These are phyloP conservation scores for Pyrenophora seminiperda DNA, from an alignment of 2,329 filamentous ascomycete genomes.

Conservation along the genomic window DNA sequence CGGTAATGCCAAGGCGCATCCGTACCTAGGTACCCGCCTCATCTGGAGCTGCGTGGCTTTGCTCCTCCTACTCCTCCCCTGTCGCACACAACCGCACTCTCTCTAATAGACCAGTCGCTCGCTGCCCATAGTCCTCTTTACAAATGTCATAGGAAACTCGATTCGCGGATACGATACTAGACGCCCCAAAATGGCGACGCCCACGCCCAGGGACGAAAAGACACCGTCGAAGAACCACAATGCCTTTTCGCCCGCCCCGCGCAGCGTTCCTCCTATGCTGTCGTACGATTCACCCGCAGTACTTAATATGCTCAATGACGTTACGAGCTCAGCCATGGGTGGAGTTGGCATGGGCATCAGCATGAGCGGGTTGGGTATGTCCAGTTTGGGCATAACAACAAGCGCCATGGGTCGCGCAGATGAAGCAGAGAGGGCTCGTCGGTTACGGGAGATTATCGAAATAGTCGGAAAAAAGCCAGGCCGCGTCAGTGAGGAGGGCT, in stretches of 20 bases:
- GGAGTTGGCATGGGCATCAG: conserved; percentile 46
- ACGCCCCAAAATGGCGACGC: conserved; percentile 43
- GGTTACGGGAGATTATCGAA: conserved; percentile 66
- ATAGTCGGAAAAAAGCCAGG: conserved; percentile 71
- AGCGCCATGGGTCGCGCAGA: conserved; percentile 52
- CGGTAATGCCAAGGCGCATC: conserved; percentile 4
- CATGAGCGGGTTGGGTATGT: conserved; percentile 50
- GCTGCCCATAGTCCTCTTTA: too few species aligned
- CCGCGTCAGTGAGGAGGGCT: conserved; percentile 72
- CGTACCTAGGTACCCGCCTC: background rate
- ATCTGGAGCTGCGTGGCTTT: background rate
- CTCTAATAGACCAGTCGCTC: too few species aligned
- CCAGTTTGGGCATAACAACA: conserved; percentile 44
- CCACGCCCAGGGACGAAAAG: conserved; percentile 42
- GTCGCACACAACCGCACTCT: background rate
- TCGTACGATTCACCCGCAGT: conserved; percentile 52
- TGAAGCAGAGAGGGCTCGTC: conserved; percentile 58
- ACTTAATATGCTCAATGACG: conserved; percentile 49
- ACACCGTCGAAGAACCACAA: conserved; percentile 45
- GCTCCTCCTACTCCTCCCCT: background rate
- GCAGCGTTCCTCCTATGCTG: conserved; percentile 50
- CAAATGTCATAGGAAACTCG: too few species aligned
- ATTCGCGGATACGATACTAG: background rate
- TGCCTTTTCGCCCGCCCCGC: conserved; percentile 50
- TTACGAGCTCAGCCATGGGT: conserved; percentile 46